Evolutionary conservation across 805 yeast species (phyloP), one percentile per base, ranked within the genome.

Genomic region (Wickerhamomyces pijperi): DNA sequence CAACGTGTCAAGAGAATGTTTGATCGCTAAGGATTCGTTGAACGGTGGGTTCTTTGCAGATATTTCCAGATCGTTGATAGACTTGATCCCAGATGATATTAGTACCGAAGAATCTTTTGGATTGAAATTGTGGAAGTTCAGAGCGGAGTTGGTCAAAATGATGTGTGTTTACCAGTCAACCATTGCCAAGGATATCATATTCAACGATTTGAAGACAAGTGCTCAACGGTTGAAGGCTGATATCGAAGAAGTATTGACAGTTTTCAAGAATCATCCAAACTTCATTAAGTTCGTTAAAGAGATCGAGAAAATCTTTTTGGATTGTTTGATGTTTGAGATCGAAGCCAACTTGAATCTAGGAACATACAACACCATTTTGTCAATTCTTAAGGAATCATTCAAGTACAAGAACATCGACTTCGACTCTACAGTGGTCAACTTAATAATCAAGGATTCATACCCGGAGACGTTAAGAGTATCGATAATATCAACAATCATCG

Each of bases 1-100:
- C 38, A 64, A 63, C 36, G 32, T 58, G 14, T 46, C 57, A 2
- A 48, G 55, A 8, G 50, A 49, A 25, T 59, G 61, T 37, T 35
- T 49, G 8, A 17, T 39, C 2, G 37, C 39, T n/a, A 43, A 42
- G 2, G 44, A 43, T 2, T 46, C 36, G 13, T 25, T 39, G 7
- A 37, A 46, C 18, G 46, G 54, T 9, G 34, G 40, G 6, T 28
- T 44, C 9, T 48, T 60, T 9, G 40, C 56, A 2, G 44, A 46
- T 2, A 12, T 51, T 2, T 48, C 61, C 1, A 34, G 36, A 5
- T 38, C 45, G 2, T 47, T 56, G 32, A 49, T 48, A 2, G 39
- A 41, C 11, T 45, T 46, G 43, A 47, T 46, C 7, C 46, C 52
- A 16, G 61, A 53, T 34, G 46, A 45, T 28, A 47, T 53, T 19